Evolutionary conservation across 2,329 filamentous ascomycete species (phyloP), one percentile per base, ranked within the genome.

Genomic region (Simplicillium sp.): DNA sequence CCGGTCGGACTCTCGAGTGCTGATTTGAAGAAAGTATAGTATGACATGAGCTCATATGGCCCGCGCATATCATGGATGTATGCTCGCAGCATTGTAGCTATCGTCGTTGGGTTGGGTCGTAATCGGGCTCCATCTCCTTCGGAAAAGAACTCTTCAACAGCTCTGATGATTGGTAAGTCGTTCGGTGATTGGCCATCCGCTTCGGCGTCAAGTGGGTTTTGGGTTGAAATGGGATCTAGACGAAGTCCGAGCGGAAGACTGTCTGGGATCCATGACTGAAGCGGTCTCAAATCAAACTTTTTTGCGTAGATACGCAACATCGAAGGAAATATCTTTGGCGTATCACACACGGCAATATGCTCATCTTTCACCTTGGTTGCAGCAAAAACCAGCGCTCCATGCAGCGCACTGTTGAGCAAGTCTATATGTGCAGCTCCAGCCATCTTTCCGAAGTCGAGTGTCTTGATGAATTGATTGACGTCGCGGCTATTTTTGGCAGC

Each of bases 401-500:
- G 70, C 16, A 82, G 56, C 0, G 50, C 54, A 28, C 61, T 60
- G 46, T 62, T 62, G 17, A 63, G 51, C 13, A 65, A 52, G 14
- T 58, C 53, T 3, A 54, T 48, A 13, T 50, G 44, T 2, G 68
- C 48, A 36, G 64, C 66, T 4, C 69, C 57, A 38, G 82, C 66
- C 35, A 83, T 68, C 28, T 66, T 63, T 34, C 59, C 61, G 1
- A 65, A 50, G 11, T 61, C 64, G 20, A 64, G 46, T 1, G 59
- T 53, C 28, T 51, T 51, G 13, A 46, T 42, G n/a, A 87, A 66
- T 18, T 70, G 69, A 3, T 66, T 57, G 4, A 70, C 64, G 45
- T 85, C 70, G 17, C 67, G 59, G 15, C 67, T 66, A 4, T 57
- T 54, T 49, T 87, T 86, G 39, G 84, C 82, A 28, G 82, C 82